Conservation (phyloP, 2,329 filamentous ascomycete species). For the Paecilomyces niveus region DNA sequence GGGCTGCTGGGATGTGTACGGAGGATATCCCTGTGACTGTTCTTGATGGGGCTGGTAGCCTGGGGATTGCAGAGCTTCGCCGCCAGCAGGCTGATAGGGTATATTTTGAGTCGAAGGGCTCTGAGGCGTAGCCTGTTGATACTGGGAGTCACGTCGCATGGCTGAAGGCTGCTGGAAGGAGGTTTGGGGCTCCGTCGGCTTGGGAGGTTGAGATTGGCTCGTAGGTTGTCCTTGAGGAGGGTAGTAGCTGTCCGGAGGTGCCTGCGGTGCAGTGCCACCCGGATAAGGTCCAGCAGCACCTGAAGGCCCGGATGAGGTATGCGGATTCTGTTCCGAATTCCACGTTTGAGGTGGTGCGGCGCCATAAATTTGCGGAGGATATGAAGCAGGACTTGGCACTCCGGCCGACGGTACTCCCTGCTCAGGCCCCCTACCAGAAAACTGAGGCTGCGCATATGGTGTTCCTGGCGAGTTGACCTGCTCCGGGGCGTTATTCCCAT, state of each 20-base stretch:
- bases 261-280: constrained; percentile 8
- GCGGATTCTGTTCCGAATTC: constrained; percentile 12
- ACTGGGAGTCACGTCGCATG: constrained; percentile 15
- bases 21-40: constrained; percentile 1
- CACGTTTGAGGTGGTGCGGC: constrained; percentile 12
- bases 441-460: constrained; percentile 39
- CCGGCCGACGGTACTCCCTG: constrained; percentile 5
- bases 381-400: constrained; percentile 14
- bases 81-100: constrained; percentile 10
- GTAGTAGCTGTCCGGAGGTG: not conserved
- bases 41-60: constrained; percentile 10
- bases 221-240: constrained; percentile 6
- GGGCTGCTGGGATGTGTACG: constrained; percentile 7
- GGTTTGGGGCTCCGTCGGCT: constrained; percentile 10
- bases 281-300: constrained; percentile 10
- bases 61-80: constrained; percentile 10
- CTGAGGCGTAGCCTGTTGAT: constrained; percentile 12
- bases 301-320: constrained; percentile 14
- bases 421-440: constrained; percentile 10
- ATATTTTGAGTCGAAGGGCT: constrained; percentile 5
- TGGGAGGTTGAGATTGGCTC: constrained; percentile 8
- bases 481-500: constrained; percentile 50
- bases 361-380: constrained; percentile 9
- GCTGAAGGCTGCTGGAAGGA: constrained; percentile 15
- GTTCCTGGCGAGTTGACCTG: constrained; percentile 45